Evolutionary conservation across 345 rosid genomes (phyloP).

Genomic region (Euphorbia pulcherrima): DNA sequence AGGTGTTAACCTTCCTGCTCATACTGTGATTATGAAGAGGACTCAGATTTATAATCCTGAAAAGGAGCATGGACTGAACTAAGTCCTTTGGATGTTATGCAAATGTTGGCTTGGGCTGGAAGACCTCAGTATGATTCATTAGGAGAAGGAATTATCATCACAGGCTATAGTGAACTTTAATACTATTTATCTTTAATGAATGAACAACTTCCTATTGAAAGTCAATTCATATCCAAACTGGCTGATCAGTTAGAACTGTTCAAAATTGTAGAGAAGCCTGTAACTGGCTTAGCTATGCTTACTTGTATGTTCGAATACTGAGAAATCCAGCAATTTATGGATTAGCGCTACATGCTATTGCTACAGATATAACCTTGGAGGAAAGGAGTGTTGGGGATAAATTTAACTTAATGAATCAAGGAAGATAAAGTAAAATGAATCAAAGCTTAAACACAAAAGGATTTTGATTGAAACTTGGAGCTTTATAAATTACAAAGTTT

Average conservation of each 20-base stretch:
- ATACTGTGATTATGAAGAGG: constrained; percentile 87
- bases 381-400: too few species aligned
- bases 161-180: constrained; percentile 83
- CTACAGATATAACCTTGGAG: constrained; percentile 62
- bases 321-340: constrained; percentile 89
- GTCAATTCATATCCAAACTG: constrained; percentile 85
- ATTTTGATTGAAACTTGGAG: too few species aligned
- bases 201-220: constrained; percentile 95
- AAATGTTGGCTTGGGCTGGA: constrained; percentile 99
- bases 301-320: constrained; percentile 75
- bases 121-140: constrained; percentile 89
- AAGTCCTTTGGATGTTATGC: constrained; percentile 95
- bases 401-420: too few species aligned
- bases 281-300: constrained; percentile 91
- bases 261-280: constrained; percentile 97
- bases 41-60: constrained; percentile 95
- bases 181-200: constrained; percentile 94
- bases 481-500: too few species aligned
- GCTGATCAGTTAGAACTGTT: constrained; percentile 96
- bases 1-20: constrained; percentile 98
- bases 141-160: constrained; percentile 95
- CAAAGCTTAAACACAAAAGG: too few species aligned
- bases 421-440: too few species aligned
- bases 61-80: constrained; percentile 96
- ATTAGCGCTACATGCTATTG: constrained; percentile 71